Percentiles rank a stretch among this genome's conserved stretches.
These are phyloP conservation scores for Licmophora abbreviata DNA, from an alignment of 108 stramenopile species.

Conservation along the genomic window DNA sequence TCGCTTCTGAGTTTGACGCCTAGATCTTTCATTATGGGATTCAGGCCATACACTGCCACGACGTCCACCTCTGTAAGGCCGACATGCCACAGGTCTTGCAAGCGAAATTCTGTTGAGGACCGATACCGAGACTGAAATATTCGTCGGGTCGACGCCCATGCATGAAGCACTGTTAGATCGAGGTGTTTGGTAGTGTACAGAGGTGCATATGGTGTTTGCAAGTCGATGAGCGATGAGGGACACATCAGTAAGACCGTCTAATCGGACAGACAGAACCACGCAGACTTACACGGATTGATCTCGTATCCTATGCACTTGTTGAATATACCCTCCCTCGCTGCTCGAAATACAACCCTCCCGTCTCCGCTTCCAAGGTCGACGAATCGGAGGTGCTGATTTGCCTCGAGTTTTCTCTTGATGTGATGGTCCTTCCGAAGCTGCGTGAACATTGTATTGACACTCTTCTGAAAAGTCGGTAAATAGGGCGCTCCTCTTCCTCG, in stretches of 20 bases:
- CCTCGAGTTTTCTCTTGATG: neutral
- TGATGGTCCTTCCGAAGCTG: constrained; percentile 10
- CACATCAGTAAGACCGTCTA: neutral
- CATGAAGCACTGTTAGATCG: constrained; percentile 8
- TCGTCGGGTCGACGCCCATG: constrained; percentile 23
- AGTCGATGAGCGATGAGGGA: neutral
- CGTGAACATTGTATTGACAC: constrained; percentile 35
- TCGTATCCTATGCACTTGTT: constrained; percentile 38
- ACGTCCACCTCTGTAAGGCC: constrained; percentile 33
- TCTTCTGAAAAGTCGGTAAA: constrained; percentile 34
- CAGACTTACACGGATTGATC: constrained; percentile 32
- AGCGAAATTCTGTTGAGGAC: constrained; percentile 27
- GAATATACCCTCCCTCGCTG: constrained; percentile 46
- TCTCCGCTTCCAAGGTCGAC: constrained; percentile 58
- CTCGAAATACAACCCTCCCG: constrained; percentile 55
- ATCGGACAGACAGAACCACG: neutral
- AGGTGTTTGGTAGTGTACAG: neutral
- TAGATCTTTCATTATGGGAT: constrained; percentile 50
- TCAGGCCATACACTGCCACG: constrained; percentile 51
- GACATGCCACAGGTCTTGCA: constrained; percentile 46
- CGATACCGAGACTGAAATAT: constrained; percentile 29
- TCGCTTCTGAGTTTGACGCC: constrained; percentile 42
- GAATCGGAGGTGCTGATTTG: constrained; percentile 9
- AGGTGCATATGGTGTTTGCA: neutral
- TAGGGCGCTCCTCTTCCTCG: constrained; percentile 48